These are phyloP conservation scores for Penicillium aurantiogriseum DNA, from an alignment of 2,329 filamentous ascomycete genomes.

Conservation along the genomic window DNA sequence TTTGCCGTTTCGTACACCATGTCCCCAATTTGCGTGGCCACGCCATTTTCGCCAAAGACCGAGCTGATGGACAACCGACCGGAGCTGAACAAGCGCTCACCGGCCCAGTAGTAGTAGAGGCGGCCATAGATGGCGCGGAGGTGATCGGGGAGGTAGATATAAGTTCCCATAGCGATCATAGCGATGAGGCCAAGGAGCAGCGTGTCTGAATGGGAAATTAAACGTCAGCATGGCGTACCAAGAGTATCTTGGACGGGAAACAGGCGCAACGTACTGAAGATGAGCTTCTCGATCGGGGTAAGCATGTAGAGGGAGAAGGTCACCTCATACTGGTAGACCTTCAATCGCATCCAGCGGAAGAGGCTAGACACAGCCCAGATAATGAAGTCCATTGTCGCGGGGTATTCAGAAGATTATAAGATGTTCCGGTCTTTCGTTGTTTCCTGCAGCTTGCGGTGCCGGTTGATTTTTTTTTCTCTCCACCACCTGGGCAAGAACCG, in stretches of 20 bases:
- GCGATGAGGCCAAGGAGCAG: conserved; percentile 86
- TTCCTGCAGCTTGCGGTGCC: not conserved
- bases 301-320: conserved; percentile 97
- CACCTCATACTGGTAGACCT: conserved; percentile 98
- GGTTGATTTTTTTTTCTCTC: not conserved
- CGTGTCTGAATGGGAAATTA: conserved; percentile 61
- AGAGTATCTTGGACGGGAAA: not conserved
- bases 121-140: conserved; percentile 76
- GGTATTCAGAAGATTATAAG: not conserved
- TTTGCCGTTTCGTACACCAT: conserved; percentile 51
- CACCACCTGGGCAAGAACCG: not conserved
- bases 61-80: conserved; percentile 34
- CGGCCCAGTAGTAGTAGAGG: conserved; percentile 92
- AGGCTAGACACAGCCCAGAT: conserved; percentile 52
- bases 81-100: conserved; percentile 56
- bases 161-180: conserved; percentile 80
- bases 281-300: conserved; percentile 90
- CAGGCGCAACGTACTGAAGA: conserved; percentile 72
- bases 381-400: conserved; percentile 26
- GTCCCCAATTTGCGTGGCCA: conserved; percentile 37
- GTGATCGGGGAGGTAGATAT: conserved; percentile 92
- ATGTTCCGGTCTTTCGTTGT: not conserved
- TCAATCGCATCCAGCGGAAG: conserved; percentile 84
- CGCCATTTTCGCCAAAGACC: conserved; percentile 29
- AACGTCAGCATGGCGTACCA: not conserved